A percentile compares a stretch with the other conserved stretches of the same genome.
These are phyloP conservation scores for Entomortierella lignicola DNA, from an alignment of 192 early-diverging fungal genomes.

Conservation along the genomic window DNA sequence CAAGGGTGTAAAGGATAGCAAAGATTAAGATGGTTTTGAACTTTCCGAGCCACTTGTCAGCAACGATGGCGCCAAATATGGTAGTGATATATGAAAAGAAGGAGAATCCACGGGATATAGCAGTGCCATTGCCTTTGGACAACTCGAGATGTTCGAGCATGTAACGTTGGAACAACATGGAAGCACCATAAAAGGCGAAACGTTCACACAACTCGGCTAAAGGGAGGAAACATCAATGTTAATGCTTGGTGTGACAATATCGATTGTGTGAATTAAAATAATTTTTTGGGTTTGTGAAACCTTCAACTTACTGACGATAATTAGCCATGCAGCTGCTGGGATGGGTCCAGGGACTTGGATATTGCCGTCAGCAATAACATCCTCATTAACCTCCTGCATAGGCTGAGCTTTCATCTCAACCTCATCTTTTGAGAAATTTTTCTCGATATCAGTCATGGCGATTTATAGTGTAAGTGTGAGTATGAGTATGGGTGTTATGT, in stretches of 20 bases:
- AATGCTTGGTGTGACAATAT: not conserved
- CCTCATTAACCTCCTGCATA: conserved; percentile 20
- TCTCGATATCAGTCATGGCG: conserved; percentile 18
- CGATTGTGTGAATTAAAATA: not conserved
- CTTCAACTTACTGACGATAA: conserved; percentile 62
- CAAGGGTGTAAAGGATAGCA: conserved; percentile 65
- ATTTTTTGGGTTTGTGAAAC: too few relatives aligned
- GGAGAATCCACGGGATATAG: conserved; percentile 70
- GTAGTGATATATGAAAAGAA: conserved; percentile 74
- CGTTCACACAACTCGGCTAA: conserved; percentile 72
- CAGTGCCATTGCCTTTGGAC: conserved; percentile 60
- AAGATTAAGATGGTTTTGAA: conserved; percentile 74
- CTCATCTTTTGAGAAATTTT: not conserved
- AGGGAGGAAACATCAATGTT: conserved; percentile 22
- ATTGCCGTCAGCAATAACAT: conserved; percentile 15
- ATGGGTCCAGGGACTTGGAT: conserved; percentile 48
- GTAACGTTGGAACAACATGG: conserved; percentile 72
- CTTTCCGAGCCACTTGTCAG: conserved; percentile 73
- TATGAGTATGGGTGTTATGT: not conserved
- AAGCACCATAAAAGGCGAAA: conserved; percentile 74
- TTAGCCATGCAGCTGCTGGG: conserved; percentile 47
- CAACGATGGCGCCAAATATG: conserved; percentile 69
- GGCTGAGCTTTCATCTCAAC: not conserved
- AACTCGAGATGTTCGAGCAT: conserved; percentile 63
- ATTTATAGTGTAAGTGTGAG: not conserved